phyloP scores from a whole-genome alignment of 2,329 filamentous ascomycete species.

The Emergomyces africanus region DNA sequence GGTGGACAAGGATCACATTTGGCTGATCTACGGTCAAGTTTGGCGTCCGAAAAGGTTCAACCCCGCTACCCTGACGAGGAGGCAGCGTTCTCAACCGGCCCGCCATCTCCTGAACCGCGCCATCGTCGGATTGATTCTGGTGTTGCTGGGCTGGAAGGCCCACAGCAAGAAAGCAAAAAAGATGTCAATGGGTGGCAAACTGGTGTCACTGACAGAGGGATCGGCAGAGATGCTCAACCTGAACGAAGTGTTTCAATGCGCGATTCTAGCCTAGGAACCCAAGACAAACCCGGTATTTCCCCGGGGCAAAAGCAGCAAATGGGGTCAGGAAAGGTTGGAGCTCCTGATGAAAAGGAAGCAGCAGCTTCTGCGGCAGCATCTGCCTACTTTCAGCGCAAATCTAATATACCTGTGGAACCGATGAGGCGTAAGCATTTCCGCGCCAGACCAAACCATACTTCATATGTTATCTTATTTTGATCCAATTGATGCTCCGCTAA shows the following conservation, averaged over 20 bases:
- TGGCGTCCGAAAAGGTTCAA: background rate
- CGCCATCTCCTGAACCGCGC: background rate
- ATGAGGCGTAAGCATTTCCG: background rate
- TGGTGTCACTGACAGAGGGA: background rate
- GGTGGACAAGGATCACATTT: slow-evolving; percentile 1
- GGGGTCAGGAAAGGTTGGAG: background rate
- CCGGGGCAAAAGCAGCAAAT: background rate
- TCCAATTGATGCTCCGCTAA: background rate
- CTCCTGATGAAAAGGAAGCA: slow-evolving; percentile 4
- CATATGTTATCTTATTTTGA: background rate
- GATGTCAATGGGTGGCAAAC: slow-evolving; percentile 27
- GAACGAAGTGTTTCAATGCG: too few species aligned
- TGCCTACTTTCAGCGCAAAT: slow-evolving; percentile 5
- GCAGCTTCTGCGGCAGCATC: slow-evolving; percentile 8
- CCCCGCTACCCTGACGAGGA: background rate
- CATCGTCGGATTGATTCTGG: background rate
- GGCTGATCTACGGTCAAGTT: slow-evolving; percentile 11
- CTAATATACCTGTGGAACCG: background rate
- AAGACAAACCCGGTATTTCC: background rate
- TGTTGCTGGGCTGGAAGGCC: background rate
- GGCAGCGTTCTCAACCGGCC: background rate
- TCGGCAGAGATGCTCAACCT: background rate
- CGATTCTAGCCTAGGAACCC: background rate
- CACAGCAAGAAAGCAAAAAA: background rate
- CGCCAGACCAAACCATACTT: background rate